Conservation (phyloP, 306 rosid genomes). For the Quercus rubra region DNA sequence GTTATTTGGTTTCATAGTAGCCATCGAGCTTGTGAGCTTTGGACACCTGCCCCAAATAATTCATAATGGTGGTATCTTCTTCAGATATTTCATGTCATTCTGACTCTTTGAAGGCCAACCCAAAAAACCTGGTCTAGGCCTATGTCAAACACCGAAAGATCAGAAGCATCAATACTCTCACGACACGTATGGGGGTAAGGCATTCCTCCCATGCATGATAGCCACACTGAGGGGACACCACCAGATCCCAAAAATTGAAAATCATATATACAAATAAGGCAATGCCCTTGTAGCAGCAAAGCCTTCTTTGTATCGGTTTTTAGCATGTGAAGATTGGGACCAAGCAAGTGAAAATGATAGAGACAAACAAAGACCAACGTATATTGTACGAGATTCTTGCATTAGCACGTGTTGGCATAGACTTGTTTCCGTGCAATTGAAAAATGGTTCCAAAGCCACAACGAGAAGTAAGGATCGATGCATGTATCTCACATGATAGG, state of each 20-base stretch:
- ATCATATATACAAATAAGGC: not conserved
- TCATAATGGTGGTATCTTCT: slow-evolving; percentile 18
- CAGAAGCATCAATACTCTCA: not conserved
- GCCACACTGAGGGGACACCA: slow-evolving; percentile 17
- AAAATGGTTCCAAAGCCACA: no score
- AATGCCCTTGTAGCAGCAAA: not conserved
- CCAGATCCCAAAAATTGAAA: slow-evolving; percentile 13
- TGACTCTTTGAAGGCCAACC: not conserved
- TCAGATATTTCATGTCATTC: slow-evolving; percentile 31
- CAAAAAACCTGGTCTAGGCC: not conserved
- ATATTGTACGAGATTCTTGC: no score
- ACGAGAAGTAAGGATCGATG: no score
- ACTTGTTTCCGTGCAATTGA: no score
- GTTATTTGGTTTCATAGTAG: not conserved
- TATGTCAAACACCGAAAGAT: not conserved
- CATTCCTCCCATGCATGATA: slow-evolving; percentile 31
- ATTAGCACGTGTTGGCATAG: no score
- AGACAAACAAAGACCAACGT: no score
- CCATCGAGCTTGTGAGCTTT: not conserved
- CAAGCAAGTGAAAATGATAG: no score
- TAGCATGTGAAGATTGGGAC: no score
- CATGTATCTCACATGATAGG: no score
- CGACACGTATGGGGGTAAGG: slow-evolving; percentile 15
- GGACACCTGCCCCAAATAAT: slow-evolving; percentile 36
- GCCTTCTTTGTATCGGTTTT: not conserved